phyloP scores from a whole-genome alignment of 176 grass and related monocot species.

The Saccharum officinarum region DNA sequence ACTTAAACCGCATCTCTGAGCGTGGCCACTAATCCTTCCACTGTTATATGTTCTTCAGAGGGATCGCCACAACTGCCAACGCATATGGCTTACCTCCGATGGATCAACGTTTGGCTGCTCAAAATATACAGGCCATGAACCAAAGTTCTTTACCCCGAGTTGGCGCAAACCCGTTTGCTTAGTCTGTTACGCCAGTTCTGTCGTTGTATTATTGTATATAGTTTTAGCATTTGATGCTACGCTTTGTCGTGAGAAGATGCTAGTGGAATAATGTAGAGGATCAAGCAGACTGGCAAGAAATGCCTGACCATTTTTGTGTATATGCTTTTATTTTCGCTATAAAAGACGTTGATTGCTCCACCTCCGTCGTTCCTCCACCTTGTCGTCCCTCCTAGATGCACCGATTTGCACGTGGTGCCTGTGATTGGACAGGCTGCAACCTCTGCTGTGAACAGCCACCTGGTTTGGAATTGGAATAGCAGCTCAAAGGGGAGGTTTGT shows the following conservation, averaged over 20 bases:
- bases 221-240: not conserved
- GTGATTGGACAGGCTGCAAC: too few species aligned
- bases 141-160: constrained; percentile 26
- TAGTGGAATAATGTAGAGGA: not conserved
- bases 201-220: not conserved
- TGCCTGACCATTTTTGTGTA: not conserved
- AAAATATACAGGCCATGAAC: constrained; percentile 33
- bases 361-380: too few species aligned
- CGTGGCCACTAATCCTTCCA: not conserved
- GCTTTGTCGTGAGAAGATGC: not conserved
- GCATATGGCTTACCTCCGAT: constrained; percentile 31
- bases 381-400: too few species aligned
- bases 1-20: not conserved
- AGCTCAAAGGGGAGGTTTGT: too few species aligned
- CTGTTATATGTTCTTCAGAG: constrained; percentile 11
- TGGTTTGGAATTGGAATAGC: too few species aligned
- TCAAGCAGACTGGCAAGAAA: not conserved
- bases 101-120: constrained; percentile 37
- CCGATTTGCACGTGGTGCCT: not conserved
- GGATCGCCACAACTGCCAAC: constrained; percentile 18
- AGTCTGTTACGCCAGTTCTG: not conserved
- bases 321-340: not conserved
- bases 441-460: too few species aligned
- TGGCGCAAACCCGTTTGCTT: constrained; percentile 68
- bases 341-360: not conserved